A percentile compares a stretch with the other conserved stretches of the same genome.
phyloP scores from a whole-genome alignment of 2,329 filamentous ascomycete species.

The Ceratocystis cubensis region DNA sequence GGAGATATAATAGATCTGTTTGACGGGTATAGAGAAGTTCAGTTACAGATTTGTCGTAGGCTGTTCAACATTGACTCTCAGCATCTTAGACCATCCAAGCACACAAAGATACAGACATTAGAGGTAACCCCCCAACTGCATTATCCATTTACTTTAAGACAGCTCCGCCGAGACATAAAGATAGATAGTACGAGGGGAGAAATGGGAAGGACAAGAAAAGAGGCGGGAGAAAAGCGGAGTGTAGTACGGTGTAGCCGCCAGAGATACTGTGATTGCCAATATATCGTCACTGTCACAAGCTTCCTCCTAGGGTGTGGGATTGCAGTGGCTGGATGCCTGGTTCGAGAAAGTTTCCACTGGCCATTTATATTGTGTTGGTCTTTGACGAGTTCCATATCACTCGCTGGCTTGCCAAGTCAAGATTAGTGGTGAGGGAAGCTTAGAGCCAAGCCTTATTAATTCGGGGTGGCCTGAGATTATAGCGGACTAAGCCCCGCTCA shows the following conservation, averaged over 20 bases:
- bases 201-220: not conserved
- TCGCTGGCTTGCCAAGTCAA: not conserved
- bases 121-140: slow-evolving; percentile 3
- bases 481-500: not conserved
- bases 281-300: slow-evolving; percentile 12
- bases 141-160: slow-evolving; percentile 6
- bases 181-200: not conserved
- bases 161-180: not conserved
- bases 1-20: not conserved
- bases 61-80: slow-evolving; percentile 8
- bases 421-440: not conserved
- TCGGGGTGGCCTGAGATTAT: not conserved
- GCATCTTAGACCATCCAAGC: not conserved
- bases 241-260: slow-evolving; percentile 8
- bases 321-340: not conserved
- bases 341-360: not conserved
- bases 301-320: not conserved
- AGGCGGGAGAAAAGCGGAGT: not conserved
- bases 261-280: slow-evolving; percentile 3
- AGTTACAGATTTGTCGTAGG: not conserved
- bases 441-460: not conserved
- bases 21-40: slow-evolving; percentile 2
- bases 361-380: not conserved
- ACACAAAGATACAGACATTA: not conserved
- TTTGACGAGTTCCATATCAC: not conserved